Percentiles rank a stretch among this genome's conserved stretches.
phyloP scores from a whole-genome alignment of 2,329 filamentous ascomycete species.

The Intubia oerlemansii region DNA sequence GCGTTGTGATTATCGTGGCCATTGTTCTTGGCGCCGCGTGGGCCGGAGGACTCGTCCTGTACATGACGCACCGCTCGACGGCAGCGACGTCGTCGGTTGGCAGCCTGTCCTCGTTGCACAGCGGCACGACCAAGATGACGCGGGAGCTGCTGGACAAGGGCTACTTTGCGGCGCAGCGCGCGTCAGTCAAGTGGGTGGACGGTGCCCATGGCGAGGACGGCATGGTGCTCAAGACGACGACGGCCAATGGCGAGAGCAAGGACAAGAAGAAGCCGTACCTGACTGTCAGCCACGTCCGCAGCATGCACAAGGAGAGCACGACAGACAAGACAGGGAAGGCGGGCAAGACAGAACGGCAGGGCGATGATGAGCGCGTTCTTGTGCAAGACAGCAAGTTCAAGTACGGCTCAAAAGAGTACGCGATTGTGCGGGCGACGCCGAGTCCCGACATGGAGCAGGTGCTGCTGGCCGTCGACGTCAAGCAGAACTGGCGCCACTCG shows the following conservation, averaged over 20 bases:
- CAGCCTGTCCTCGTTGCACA: no score
- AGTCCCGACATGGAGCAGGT: constrained; percentile 75
- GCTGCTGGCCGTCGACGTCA: constrained; percentile 48
- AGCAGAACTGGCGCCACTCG: constrained; percentile 79
- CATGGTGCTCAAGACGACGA: constrained; percentile 49
- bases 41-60: constrained; percentile 45
- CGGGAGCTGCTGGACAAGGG: constrained; percentile 49
- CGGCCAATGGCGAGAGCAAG: no score
- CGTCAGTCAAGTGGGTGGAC: constrained; percentile 56
- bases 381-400: constrained; percentile 49
- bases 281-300: constrained; percentile 68
- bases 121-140: constrained; percentile 50
- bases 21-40: constrained; percentile 43
- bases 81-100: constrained; percentile 27
- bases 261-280: constrained; percentile 48
- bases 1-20: constrained; percentile 37
- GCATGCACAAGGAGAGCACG: constrained; percentile 7
- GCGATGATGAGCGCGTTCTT: constrained; percentile 35
- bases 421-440: constrained; percentile 44
- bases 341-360: constrained; percentile 13
- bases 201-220: constrained; percentile 64
- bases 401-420: constrained; percentile 31
- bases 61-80: constrained; percentile 25
- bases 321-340: constrained; percentile 16
- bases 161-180: constrained; percentile 39